Conservation (phyloP, 1,139 yeast genomes). For the Yamadazyma friedrichii region DNA sequence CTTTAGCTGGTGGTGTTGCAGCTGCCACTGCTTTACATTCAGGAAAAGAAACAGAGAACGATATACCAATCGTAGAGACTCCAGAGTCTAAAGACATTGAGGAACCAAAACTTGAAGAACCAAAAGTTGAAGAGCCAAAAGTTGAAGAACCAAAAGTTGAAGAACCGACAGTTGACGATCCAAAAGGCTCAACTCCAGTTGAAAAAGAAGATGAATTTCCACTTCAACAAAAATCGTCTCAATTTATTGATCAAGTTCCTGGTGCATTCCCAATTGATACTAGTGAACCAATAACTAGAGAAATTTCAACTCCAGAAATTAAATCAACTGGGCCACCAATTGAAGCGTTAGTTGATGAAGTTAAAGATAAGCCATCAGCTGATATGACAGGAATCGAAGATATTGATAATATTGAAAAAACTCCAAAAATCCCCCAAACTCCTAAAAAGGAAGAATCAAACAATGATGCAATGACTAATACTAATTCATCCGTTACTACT, state of each 20-base stretch:
- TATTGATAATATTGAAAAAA: conserved; percentile 14
- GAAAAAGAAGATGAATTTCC: background rate
- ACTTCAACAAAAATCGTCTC: background rate
- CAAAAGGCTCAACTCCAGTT: background rate
- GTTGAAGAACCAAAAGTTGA: background rate
- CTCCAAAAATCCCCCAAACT: conserved; percentile 11
- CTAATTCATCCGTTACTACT: conserved; percentile 37
- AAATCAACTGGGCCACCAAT: conserved; percentile 8
- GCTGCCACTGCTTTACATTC: conserved; percentile 10
- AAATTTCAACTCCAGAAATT: background rate
- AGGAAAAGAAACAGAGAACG: background rate
- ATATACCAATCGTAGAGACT: background rate
- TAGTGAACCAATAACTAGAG: background rate
- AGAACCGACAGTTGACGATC: background rate
- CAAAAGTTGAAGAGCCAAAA: background rate
- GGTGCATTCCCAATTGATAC: background rate
- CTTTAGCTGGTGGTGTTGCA: conserved; percentile 20
- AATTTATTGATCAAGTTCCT: background rate
- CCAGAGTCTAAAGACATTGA: conserved; percentile 1
- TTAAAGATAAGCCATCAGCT: conserved; percentile 22
- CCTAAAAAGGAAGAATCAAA: conserved; percentile 14
- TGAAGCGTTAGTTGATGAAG: conserved; percentile 25
- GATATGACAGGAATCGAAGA: conserved; percentile 32
- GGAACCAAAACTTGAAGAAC: background rate
- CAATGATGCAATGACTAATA: conserved; percentile 31